Percentiles rank a stretch among this genome's conserved stretches.
These are phyloP conservation scores for Peterozyma xylosa DNA, from an alignment of 805 yeast genomes.

Conservation along the genomic window DNA sequence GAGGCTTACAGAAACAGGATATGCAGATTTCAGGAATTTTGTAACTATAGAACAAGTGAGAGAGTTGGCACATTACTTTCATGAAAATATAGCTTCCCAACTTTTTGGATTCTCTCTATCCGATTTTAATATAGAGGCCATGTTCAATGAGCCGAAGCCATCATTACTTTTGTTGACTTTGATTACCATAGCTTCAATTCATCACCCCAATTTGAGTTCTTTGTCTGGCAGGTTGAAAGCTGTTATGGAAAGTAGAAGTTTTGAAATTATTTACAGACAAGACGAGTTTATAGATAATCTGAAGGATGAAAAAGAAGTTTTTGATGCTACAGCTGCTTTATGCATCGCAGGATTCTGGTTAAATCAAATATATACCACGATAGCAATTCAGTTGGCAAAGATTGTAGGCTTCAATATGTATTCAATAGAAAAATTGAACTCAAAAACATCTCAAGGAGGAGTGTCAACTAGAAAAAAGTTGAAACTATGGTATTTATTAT, in stretches of 20 bases:
- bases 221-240: conserved; percentile 19
- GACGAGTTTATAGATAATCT: conserved; percentile 19
- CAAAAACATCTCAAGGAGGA: conserved; percentile 1
- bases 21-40: not conserved
- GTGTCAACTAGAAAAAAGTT: conserved; percentile 34
- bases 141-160: conserved; percentile 39
- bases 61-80: conserved; percentile 44
- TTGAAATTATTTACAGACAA: conserved; percentile 23
- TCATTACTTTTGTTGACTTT: conserved; percentile 54
- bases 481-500: conserved; percentile 60
- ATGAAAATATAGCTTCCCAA: conserved; percentile 51
- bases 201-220: conserved; percentile 33
- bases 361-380: conserved; percentile 56
- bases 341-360: conserved; percentile 66
- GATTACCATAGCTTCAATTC: conserved; percentile 55
- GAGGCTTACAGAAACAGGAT: no score
- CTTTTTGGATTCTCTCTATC: conserved; percentile 59
- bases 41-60: conserved; percentile 23
- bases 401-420: conserved; percentile 35
- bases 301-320: conserved; percentile 38
- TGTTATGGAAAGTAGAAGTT: conserved; percentile 20
- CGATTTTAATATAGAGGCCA: conserved; percentile 34
- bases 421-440: not conserved
- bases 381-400: conserved; percentile 61
- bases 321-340: conserved; percentile 54